Evolutionary conservation across 169 alveolate genomes (phyloP).

Genomic region (Cryptosporidium sp.): DNA sequence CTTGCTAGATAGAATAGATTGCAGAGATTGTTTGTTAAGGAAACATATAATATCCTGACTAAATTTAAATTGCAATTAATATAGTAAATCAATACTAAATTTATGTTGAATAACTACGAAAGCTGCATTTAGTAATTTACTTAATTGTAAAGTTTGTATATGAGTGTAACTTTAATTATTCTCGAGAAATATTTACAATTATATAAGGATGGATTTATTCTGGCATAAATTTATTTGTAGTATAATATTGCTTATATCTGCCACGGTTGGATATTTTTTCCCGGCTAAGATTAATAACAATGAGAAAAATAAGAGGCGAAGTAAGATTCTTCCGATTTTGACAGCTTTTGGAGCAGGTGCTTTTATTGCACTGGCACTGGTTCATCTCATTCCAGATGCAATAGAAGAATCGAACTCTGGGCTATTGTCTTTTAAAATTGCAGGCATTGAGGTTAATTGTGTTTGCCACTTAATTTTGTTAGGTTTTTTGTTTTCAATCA

Average conservation of each 20-base stretch:
- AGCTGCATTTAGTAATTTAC: not conserved
- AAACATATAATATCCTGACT: not conserved
- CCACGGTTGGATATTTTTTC: conserved; percentile 30
- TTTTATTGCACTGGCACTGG: conserved; percentile 67
- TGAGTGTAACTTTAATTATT: not conserved
- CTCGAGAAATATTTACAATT: not conserved
- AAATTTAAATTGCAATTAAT: not conserved
- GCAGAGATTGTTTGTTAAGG: not conserved
- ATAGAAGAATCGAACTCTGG: conserved; percentile 34
- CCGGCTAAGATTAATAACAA: conserved; percentile 1
- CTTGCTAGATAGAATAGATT: too few species aligned
- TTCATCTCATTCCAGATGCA: conserved; percentile 71
- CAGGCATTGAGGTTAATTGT: conserved; percentile 33
- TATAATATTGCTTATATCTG: conserved; percentile 29
- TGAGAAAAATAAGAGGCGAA: not conserved
- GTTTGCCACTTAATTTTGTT: conserved; percentile 55
- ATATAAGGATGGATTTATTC: conserved; percentile 26
- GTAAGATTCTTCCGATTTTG: conserved; percentile 10
- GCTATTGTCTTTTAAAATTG: not conserved
- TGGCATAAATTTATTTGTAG: conserved; percentile 71
- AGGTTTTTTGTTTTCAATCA: conserved; percentile 43
- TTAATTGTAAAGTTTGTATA: not conserved
- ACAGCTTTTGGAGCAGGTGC: conserved; percentile 73
- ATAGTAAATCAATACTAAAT: not conserved
- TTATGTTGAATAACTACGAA: not conserved